Base-by-base conservation (phyloP, 2,329 filamentous ascomycete species). In the Sordariomycetes sp. region DNA sequence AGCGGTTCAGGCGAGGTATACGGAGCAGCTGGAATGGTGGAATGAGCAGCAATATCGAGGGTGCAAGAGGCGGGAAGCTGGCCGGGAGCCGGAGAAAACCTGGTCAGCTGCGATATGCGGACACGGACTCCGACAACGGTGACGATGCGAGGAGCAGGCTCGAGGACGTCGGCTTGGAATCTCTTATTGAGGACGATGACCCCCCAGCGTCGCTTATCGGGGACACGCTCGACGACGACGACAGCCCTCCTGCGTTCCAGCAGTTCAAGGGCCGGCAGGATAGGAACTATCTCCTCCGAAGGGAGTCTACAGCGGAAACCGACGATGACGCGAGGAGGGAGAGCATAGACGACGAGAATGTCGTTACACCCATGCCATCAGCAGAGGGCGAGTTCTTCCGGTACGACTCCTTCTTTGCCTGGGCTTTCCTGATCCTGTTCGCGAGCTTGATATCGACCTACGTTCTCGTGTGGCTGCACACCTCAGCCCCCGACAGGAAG, bases 341-440 rank as follows among this genome's bases (percentile, higher is more conserved):
- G 55, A 57, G 55, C 46, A 11, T 57, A 40, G 55, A 57, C 4
- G 55, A 62, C 52, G 59, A 56, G 14, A 53, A 56, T n/a, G 57
- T 55, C 22, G 51, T 58, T 25, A 34, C 59, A 6, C 53, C 61
- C 12, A n/a, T 52, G 14, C 54, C 61, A 8, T 18, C 43, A 12
- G 25, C 32, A 7, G 79, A 85, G 48, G 79, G 80, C 55, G 87
- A 92, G 66, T 80, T 88, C 24, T 90, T 90, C 60, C 80, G 82
- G 55, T 90, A 97, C 69, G 94, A 99, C 70, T 79, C 86, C 5
- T 96, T 97, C 73, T 99, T 94, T 79, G 90, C 89, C 3, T 92
- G 90, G 72, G 79, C 97, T 51, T 99, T 92, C 69, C 74, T 96
- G 54, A 94, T 97, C 65, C 85, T 85, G 37, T 75, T 96, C 57